These are phyloP conservation scores for Ascochyta viciae-villosae DNA, from an alignment of 2,329 filamentous ascomycete species.

Conservation along the genomic window DNA sequence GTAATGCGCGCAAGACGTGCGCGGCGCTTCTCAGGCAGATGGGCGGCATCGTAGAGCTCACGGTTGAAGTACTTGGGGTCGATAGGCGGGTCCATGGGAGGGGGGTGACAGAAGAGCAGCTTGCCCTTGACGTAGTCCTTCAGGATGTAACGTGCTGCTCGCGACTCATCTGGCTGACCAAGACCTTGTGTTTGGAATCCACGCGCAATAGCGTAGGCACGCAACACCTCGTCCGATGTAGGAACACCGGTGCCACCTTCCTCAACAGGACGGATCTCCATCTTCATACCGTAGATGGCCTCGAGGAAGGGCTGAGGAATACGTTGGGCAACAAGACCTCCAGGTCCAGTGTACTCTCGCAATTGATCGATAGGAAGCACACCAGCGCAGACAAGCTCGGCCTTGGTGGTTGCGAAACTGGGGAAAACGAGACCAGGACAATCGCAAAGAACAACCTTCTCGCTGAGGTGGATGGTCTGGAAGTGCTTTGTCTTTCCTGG, in stretches of 20 bases:
- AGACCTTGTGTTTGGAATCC: conserved; percentile 90
- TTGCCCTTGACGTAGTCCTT: conserved; percentile 99
- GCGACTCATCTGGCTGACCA: conserved; percentile 90
- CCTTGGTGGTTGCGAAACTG: conserved; percentile 96
- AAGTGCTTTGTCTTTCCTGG: conserved; percentile 99
- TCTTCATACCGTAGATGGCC: conserved; percentile 91
- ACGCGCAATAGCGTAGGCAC: conserved; percentile 84
- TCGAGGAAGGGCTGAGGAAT: conserved; percentile 91
- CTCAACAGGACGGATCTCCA: conserved; percentile 78
- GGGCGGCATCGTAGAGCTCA: conserved; percentile 82
- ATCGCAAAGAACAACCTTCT: conserved; percentile 91
- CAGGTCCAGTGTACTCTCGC: conserved; percentile 88
- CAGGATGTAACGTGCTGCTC: conserved; percentile 85
- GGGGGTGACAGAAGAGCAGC: conserved; percentile 88
- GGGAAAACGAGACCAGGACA: conserved; percentile 98
- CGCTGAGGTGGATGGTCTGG: conserved; percentile 94
- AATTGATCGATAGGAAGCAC: conserved; percentile 96
- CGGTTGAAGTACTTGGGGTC: conserved; percentile 82
- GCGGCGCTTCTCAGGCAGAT: conserved; percentile 83
- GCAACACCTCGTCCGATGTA: conserved; percentile 83
- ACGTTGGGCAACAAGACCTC: conserved; percentile 79
- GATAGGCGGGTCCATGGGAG: conserved; percentile 69
- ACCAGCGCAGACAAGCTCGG: conserved; percentile 93
- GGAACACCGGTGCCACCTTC: conserved; percentile 91
- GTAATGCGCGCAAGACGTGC: conserved; percentile 65